Base-by-base conservation (phyloP, 1,284 basidiomycete species). In the Fereydounia khargensis region DNA sequence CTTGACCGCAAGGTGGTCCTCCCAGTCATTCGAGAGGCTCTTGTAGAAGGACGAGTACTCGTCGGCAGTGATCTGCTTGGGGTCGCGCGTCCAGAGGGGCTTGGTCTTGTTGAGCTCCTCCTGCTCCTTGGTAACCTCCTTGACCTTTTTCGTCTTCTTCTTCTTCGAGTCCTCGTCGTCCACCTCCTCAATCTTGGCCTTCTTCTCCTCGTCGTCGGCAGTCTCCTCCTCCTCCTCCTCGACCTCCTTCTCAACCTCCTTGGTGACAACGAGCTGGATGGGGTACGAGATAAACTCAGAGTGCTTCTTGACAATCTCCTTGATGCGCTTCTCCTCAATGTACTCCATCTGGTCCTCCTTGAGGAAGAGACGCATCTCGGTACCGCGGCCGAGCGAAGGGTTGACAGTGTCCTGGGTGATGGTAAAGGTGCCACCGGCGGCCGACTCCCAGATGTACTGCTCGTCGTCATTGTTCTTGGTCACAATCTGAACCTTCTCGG, bases 41-140 rank as follows among this genome's bases (percentile, higher is more conserved):
- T 98, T 99, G 86, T 99, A 99, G 85, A 99, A 99, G 37, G 91
- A 80, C 45, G 78, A 85, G 78, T 99, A 99, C 80, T 98, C 94
- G 76, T 99, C 94, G 30, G 82, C 66, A 31, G 85, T 88, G 79
- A 99, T 96, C 95, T 92, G 65, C 67, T 83, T 82, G 66, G 95
- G 94, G 80, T 97, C 95, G 77, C 94, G 79, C 53, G 94, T 99
- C 94, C 94, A 99, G 79, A 99, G 87, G 54, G 94, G 95, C 82
- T 98, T 98, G 70, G 92, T 97, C 86, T 97, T 97, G 88, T 98
- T 98, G 76, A 99, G 88, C 82, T 97, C 95, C 82, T 98, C 91
- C 57, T 73, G 70, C 49, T 79, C 94, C 88, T 77, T 89, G 84
- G 68, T 50, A 25, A 58, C 42, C 82, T 77, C 73, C 70, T 72